These are phyloP conservation scores for Apostasia shenzhenica DNA, from an alignment of 106 monocot species.

Conservation along the genomic window DNA sequence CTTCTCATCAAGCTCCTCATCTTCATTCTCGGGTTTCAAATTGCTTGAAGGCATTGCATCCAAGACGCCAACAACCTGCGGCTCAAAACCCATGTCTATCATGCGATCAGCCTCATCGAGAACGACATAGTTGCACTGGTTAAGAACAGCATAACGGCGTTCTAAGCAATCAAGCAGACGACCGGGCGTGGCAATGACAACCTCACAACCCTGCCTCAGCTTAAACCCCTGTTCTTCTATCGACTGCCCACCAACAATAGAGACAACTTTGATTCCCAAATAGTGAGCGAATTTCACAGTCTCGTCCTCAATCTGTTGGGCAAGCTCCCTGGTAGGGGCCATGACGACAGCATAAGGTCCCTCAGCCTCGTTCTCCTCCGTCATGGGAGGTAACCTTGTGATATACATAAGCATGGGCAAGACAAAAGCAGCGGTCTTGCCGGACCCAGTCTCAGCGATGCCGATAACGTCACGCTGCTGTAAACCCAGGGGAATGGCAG, in stretches of 20 bases:
- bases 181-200: conserved; percentile 95
- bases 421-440: conserved; percentile 94
- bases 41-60: conserved; percentile 98
- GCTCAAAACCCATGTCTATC: conserved; percentile 99
- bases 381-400: conserved; percentile 75
- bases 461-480: conserved; percentile 98
- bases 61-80: conserved; percentile 98
- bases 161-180: conserved; percentile 88
- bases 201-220: conserved; percentile 92
- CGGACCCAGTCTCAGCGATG: conserved; percentile 94
- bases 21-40: conserved; percentile 97
- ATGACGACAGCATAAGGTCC: conserved; percentile 97
- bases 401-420: conserved; percentile 95
- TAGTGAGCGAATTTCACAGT: conserved; percentile 94
- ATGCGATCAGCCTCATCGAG: conserved; percentile 98
- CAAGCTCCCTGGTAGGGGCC: conserved; percentile 96
- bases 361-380: conserved; percentile 84
- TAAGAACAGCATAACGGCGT: conserved; percentile 86
- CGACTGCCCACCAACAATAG: conserved; percentile 96
- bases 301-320: conserved; percentile 97
- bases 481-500: conserved; percentile 90
- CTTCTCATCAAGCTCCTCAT: conserved; percentile 90
- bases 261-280: conserved; percentile 93
- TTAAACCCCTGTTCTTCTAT: conserved; percentile 97
- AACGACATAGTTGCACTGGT: conserved; percentile 99